phyloP scores from a whole-genome alignment of 139 green algal species.

The Ostreobium quekettii region DNA sequence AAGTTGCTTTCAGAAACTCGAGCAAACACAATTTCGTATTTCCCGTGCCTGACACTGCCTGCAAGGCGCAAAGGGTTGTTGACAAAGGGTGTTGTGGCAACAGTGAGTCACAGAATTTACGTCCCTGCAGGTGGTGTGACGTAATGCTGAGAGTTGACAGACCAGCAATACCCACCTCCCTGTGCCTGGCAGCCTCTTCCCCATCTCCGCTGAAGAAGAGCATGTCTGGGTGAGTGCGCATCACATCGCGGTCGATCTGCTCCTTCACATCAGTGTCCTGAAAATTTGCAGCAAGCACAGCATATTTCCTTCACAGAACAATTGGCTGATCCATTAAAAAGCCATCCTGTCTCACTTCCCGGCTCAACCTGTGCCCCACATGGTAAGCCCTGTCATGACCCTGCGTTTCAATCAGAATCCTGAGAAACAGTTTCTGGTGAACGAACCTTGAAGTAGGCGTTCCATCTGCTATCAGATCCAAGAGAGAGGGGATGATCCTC shows the following conservation, averaged over 20 bases:
- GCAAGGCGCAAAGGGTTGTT: no score
- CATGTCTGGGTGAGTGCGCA: slow-evolving; percentile 90
- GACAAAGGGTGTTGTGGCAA: background rate
- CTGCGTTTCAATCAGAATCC: background rate
- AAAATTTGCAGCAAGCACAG: background rate
- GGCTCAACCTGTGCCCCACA: background rate
- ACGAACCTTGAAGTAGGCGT: slow-evolving; percentile 67
- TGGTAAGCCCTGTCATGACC: background rate
- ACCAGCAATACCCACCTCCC: slow-evolving; percentile 22
- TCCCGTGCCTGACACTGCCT: no score
- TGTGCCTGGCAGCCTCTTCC: slow-evolving; percentile 19
- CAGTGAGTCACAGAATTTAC: no score
- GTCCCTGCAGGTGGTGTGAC: background rate
- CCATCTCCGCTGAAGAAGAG: slow-evolving; percentile 83
- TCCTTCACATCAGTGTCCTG: slow-evolving; percentile 74
- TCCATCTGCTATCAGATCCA: slow-evolving; percentile 52
- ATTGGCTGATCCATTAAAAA: background rate
- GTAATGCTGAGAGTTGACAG: no score
- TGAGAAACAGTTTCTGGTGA: background rate
- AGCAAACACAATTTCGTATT: no score
- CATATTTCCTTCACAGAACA: background rate
- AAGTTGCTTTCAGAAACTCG: no score
- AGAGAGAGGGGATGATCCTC: slow-evolving; percentile 77
- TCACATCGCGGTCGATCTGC: slow-evolving; percentile 91
- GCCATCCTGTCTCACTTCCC: background rate